Evolutionary conservation across 106 monocot species (phyloP), one percentile per base, ranked within the genome.

Genomic region (Dendrobium nobile): DNA sequence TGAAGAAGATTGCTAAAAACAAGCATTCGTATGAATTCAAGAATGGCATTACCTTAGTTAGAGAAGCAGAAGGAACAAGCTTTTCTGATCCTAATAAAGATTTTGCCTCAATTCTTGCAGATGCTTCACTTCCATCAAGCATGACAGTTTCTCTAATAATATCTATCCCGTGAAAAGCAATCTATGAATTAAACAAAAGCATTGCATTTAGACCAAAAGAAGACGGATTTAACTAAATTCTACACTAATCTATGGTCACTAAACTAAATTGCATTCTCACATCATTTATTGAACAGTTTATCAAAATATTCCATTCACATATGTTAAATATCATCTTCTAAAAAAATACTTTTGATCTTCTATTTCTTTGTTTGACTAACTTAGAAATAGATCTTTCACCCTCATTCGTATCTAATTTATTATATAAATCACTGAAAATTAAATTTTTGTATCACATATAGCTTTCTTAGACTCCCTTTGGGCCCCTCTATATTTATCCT

Each of bases 41-140:
- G 7, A 19, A 77, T 24, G 5, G 43, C 19, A 75, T 67, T 81
- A 91, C 94, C 94, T 89, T 94, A 77, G 92, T 82, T 73, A 98
- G 84, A 41, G 84, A 83, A 76, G 94, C 98, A 85, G 80, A 78
- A 61, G 98, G 98, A 68, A 88, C 82, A 77, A 98, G 92, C 80
- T 83, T 91, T 84, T 98, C 98, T 82, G 92, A 84, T 84, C 88
- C 91, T 80, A 98, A 84, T 22, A 91, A 77, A 75, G 94, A 85
- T 84, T 77, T 92, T 54, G 89, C 91, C 82, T 84, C 89, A 74
- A 98, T 75, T 82, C 86, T 86, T 54, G 81, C 44, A 65, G 98
- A 89, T 80, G 92, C 88, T 59, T 92, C 92, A 88, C 97, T 98
- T 78, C 98, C 98, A 87, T 98, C 98, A 84, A 98, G 84, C 54